Evolutionary conservation across 2,329 filamentous ascomycete species (phyloP).

Genomic region (Grosmannia serpens): DNA sequence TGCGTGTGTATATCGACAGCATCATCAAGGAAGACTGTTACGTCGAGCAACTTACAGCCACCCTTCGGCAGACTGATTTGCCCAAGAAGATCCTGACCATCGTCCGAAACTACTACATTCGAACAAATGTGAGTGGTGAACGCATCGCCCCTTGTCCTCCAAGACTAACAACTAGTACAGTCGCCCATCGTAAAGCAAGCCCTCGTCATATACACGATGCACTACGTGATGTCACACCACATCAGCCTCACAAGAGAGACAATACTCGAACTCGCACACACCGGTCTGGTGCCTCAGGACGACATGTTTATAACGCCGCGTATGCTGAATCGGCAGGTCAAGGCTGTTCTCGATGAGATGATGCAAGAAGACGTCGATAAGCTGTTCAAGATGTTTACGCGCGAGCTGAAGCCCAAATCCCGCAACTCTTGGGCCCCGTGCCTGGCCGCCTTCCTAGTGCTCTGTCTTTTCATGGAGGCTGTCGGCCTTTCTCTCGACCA

Average conservation of each 20-base stretch:
- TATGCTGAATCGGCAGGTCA: conserved; percentile 44
- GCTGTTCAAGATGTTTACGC: conserved; percentile 41
- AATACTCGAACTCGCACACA: conserved; percentile 27
- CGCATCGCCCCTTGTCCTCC: neutral
- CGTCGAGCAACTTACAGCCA: conserved; percentile 38
- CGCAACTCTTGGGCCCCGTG: conserved; percentile 45
- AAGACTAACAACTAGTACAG: conserved; percentile 14
- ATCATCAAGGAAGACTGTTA: conserved; percentile 36
- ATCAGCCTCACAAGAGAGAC: conserved; percentile 36
- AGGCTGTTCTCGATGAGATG: conserved; percentile 43
- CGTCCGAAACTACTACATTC: conserved; percentile 34
- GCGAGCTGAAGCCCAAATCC: conserved; percentile 41
- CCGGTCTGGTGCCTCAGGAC: conserved; percentile 31
- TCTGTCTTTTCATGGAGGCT: conserved; percentile 48
- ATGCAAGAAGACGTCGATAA: conserved; percentile 37
- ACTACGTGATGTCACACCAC: conserved; percentile 45
- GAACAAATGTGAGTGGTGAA: conserved; percentile 27
- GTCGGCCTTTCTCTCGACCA: conserved; percentile 41
- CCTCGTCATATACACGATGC: conserved; percentile 42
- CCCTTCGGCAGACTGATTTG: conserved; percentile 30
- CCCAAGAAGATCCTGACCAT: conserved; percentile 35
- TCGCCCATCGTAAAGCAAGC: conserved; percentile 40
- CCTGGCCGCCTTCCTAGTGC: conserved; percentile 42
- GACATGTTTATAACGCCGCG: conserved; percentile 36
- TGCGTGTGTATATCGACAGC: conserved; percentile 36